Conservation (phyloP, 176 grass and related monocot species). For the Bromus sterilis region DNA sequence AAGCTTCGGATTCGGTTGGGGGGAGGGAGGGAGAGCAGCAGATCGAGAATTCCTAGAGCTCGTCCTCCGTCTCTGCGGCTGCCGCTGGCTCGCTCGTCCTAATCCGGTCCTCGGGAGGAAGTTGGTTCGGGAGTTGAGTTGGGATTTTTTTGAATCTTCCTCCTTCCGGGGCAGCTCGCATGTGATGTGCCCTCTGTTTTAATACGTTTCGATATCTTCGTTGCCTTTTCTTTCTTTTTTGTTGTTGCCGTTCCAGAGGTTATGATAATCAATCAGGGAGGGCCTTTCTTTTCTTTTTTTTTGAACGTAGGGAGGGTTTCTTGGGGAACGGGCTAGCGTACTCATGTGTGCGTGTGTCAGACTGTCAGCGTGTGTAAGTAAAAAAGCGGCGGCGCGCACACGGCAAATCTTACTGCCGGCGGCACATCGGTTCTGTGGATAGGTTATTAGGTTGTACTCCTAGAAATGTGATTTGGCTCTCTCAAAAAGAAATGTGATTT, state of each 20-base stretch:
- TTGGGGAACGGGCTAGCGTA: slow-evolving; percentile 3
- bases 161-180: not conserved
- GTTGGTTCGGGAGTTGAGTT: not conserved
- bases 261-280: too few species aligned
- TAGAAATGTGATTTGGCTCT: too few species aligned
- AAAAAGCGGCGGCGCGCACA: not conserved
- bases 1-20: slow-evolving; percentile 32
- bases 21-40: too few species aligned
- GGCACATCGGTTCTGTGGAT: not conserved
- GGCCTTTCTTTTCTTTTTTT: too few species aligned
- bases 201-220: slow-evolving; percentile 14
- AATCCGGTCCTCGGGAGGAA: not conserved
- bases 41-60: not conserved
- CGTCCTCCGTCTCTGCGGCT: not conserved
- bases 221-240: not conserved
- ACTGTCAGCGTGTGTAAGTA: not conserved
- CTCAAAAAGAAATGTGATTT: too few species aligned
- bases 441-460: too few species aligned
- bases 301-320: slow-evolving; percentile 1
- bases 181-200: too few species aligned
- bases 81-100: not conserved
- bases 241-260: not conserved
- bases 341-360: not conserved
- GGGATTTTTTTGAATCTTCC: slow-evolving; percentile 21
- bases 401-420: not conserved